Evolutionary conservation across 2,329 filamentous ascomycete genomes (phyloP), one percentile per base, ranked within the genome.

Genomic region (Sarocladiaceae sp.): DNA sequence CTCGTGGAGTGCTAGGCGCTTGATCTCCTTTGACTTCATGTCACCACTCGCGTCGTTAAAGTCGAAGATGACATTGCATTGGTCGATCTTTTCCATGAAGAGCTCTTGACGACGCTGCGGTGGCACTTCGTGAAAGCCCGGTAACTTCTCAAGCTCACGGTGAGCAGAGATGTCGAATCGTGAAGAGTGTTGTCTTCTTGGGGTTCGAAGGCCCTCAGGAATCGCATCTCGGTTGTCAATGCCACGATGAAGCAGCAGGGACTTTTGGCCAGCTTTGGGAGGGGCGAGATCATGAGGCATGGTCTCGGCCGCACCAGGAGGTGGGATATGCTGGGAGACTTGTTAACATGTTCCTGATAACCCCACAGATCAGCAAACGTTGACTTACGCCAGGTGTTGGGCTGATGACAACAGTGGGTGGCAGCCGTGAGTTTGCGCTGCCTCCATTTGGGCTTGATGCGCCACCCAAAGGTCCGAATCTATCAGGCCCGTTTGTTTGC

Each of bases 11-110:
- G 94, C 94, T 60, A 99, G 76, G 64, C 94, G 84, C 78, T 99
- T 99, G 79, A 99, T 97, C 73, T 99, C 94, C 76, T 99, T 99
- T 46, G 93, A 96, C 71, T 99, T 99, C 92, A 99, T 97, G 67
- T 99, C 94, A 60, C 87, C 92, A 59, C 90, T 96, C 47, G 93
- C 90, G 71, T 99, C 94, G 68, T 97, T 99, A 75, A 99, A 99
- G 74, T 99, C 94, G 67, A 99, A 99, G 64, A 99, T 99, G 75
- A 99, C 95, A 67, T 99, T 99, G 77, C 94, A 99, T 70, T 99
- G 94, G 64, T 97, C 94, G 61, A 99, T 94, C 79, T 99, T 99
- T 67, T 97, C 92, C 92, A 99, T 97, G 73, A 99, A 99, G 17
- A 99, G 82, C 62, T 97, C 93, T 72, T 97, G 92, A 56, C 94